Percentiles rank a stretch among this genome's conserved stretches.
Conservation (phyloP, 2,329 filamentous ascomycete genomes). For the Penicillium sp. region DNA sequence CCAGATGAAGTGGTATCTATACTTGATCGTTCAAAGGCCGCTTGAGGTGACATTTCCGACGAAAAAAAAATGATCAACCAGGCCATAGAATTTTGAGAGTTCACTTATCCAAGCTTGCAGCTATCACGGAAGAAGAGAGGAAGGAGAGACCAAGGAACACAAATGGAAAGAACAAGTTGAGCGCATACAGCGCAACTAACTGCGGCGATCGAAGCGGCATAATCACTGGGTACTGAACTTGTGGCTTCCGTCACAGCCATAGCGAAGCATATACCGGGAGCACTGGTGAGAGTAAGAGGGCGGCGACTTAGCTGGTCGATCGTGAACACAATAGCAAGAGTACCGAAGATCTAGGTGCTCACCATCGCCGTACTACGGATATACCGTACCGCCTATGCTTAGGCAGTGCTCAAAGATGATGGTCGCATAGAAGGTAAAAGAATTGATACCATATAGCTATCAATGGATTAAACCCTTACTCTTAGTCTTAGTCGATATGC, state of each 20-base stretch:
- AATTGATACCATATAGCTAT: conserved; percentile 31
- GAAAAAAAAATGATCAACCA: conserved; percentile 14
- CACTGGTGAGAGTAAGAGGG: conserved; percentile 21
- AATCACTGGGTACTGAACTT: conserved; percentile 4
- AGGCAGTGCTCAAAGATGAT: conserved; percentile 11
- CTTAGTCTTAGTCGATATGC: conserved; percentile 45
- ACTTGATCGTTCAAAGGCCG: conserved; percentile 10
- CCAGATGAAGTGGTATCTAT: conserved; percentile 15
- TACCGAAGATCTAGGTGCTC: conserved; percentile 32
- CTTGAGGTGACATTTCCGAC: conserved; percentile 13
- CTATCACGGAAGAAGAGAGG: conserved; percentile 11
- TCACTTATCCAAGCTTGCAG: conserved; percentile 11
- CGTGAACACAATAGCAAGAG: conserved; percentile 37
- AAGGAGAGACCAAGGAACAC: conserved; percentile 13
- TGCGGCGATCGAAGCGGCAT: conserved; percentile 6
- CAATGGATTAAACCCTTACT: conserved; percentile 46
- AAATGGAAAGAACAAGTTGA: conserved; percentile 12
- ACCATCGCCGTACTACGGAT: conserved; percentile 8
- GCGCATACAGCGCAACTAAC: conserved; percentile 12
- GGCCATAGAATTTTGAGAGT: conserved; percentile 6
- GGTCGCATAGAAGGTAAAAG: conserved; percentile 39
- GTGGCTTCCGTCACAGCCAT: conserved; percentile 9
- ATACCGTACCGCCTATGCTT: conserved; percentile 1
- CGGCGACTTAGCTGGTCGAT: conserved; percentile 33
- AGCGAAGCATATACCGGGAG: conserved; percentile 8